Evolutionary conservation across 2,329 filamentous ascomycete genomes (phyloP).

Genomic region (Penicillium sp.): DNA sequence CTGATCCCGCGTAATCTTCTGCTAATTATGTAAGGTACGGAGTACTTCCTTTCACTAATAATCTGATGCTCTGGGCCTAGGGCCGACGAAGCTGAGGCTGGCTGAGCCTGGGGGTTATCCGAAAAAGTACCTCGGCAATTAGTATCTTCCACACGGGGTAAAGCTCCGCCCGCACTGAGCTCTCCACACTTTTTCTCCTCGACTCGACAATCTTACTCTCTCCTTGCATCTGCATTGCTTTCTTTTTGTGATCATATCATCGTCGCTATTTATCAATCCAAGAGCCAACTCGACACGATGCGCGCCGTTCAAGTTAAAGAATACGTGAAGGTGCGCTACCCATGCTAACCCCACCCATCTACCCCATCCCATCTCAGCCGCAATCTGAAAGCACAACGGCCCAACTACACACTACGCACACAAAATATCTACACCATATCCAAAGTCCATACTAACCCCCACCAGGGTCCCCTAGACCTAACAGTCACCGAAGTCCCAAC

Average conservation of each 20-base stretch:
- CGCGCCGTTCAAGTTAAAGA: constrained; percentile 71
- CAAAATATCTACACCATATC: background rate
- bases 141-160: constrained; percentile 24
- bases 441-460: background rate
- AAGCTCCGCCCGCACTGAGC: background rate
- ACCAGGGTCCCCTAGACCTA: constrained; percentile 76
- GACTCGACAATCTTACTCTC: background rate
- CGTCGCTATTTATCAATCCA: background rate
- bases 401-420: too few relatives aligned
- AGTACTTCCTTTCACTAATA: background rate
- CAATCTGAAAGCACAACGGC: background rate
- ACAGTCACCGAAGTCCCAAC: constrained; percentile 73
- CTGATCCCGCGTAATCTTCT: background rate
- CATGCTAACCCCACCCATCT: background rate
- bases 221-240: background rate
- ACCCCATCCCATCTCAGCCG: constrained; percentile 7
- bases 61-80: background rate
- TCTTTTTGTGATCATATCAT: background rate
- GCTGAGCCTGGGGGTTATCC: constrained; percentile 13
- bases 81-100: background rate
- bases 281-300: constrained; percentile 55
- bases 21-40: background rate
- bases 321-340: constrained; percentile 67
- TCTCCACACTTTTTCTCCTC: background rate
- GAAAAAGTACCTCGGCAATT: constrained; percentile 22